Conservation (phyloP, 192 early-diverging fungal genomes). For the Backusella circina region DNA sequence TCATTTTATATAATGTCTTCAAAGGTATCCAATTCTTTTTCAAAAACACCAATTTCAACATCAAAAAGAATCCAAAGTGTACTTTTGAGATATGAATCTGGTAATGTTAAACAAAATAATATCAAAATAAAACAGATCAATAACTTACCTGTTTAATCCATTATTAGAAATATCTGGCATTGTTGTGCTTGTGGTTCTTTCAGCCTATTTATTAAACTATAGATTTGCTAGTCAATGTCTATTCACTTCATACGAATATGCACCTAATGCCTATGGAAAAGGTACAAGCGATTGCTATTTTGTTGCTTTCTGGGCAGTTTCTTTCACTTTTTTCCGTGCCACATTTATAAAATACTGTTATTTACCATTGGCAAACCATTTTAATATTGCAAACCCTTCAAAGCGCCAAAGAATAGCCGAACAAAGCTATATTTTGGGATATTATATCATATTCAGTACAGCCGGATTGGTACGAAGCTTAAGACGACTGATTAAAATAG, state of each 20-base stretch:
- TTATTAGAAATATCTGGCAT: conserved; percentile 14
- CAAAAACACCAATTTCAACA: not conserved
- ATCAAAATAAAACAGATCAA: not conserved
- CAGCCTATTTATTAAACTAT: conserved; percentile 10
- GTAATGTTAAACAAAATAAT: not conserved
- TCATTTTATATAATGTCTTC: not conserved
- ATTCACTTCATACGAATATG: conserved; percentile 1
- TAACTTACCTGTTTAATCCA: not conserved
- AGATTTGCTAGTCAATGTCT: conserved; percentile 10
- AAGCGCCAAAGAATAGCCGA: conserved; percentile 62
- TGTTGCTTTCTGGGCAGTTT: conserved; percentile 61
- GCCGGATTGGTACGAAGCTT: conserved; percentile 52
- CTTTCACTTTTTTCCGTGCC: conserved; percentile 60
- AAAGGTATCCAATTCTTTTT: not conserved
- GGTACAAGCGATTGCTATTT: conserved; percentile 59
- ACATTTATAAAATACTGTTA: conserved; percentile 50
- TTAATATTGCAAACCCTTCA: conserved; percentile 32
- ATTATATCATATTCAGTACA: conserved; percentile 60
- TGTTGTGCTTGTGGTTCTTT: not conserved
- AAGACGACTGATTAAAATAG: not conserved
- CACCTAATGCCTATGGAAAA: conserved; percentile 31
- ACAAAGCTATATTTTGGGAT: conserved; percentile 66
- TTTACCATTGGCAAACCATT: conserved; percentile 37
- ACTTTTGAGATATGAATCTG: not conserved
- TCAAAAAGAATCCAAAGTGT: not conserved